Base-by-base conservation (phyloP, 495 filamentous ascomycete species). In the Penicillium steckii region DNA sequence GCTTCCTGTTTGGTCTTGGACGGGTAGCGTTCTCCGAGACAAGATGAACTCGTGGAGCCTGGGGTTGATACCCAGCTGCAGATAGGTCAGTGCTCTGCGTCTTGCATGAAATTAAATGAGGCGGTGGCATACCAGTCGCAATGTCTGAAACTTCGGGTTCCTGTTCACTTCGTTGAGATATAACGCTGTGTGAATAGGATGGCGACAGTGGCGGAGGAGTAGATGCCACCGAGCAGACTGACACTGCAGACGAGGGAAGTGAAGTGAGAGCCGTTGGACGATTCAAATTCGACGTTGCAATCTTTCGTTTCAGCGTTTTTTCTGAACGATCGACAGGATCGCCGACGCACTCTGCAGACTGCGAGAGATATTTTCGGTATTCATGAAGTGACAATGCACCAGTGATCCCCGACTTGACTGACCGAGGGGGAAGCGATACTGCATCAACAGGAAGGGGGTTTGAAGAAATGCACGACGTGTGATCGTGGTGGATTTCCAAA, bases 151-250 rank as follows among this genome's bases (percentile, higher is more conserved):
- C 49, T 24, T 73, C 69, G 19, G 59, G 56, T 12, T 69, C 69
- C 29, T 59, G 62, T 37, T 74, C 69, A 43, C 67, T 70, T 30
- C 53, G 46, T 23, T 62, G 57, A 19, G 71, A 72, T 33, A 68
- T 35, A 10, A 70, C 55, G 52, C 73, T 73, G 5, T 71, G 67
- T 8, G 74, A 77, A 50, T 66, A 71, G 5, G 71, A 76, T 4
- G 69, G 73, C 33, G 71, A 74, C 22, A 77, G 49, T 8, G 74
- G 70, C 42, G 74, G 74, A 13, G 73, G 68, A 55, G 66, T 76
- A 1, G 74, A 76, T 17, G 67, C 53, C 26, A 47, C 45, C 6
- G 72, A 74, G 1, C 68, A 70, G 12, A 64, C 56, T 18, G 70
- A 69, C 8, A 52, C 56, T 5, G 67, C 64, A 55, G 54, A 62